Base-by-base conservation (phyloP, 148 eudicot species). In the Rhododendron mucronatum region DNA sequence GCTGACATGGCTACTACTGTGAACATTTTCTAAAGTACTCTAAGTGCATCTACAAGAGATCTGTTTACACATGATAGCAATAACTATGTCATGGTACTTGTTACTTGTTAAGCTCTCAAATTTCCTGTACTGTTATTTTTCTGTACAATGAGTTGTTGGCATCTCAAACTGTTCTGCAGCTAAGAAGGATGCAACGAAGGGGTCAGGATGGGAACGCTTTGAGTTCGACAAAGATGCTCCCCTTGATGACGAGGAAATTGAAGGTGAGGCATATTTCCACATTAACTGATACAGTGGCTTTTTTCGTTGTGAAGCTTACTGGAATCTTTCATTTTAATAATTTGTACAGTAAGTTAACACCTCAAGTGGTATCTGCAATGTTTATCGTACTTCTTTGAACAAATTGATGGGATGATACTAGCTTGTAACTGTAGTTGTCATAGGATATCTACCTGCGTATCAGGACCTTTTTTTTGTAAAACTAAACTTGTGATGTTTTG, bases 201-300 rank as follows among this genome's bases (percentile, higher is more conserved):
- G 98, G 81, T 90, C 97, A 28, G 95, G 95, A 78, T 97, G 99
- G 99, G 98, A 95, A 89, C 91, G 98, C 69, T 97, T 97, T 89
- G 95, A 97, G 57, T 97, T 97, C 55, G 90, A 97, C 87, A 97
- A 94, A 86, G 98, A 97, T 91, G 99, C 99, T 37, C 97, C 96
- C 33, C 88, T 97, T 73, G 98, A 95, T 89, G 98, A 95, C 82
- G 95, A 94, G 86, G 95, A 94, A 87, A 90, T 94, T 63, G 98
- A 93, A 96, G 98, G 99, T 96, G 87, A 85, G 61, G 61, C 51
- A 79, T 69, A 33, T 44, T 82, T 67, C 65, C 44, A 47, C 65
- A 73, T 63, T 33, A 47, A 84, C 23, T 82, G 41, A 82, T 82
- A 37, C 73, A 35, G 44, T 55, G 45, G 61, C 41, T 33, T 45